Percentiles rank a stretch among this genome's conserved stretches.
Conservation (phyloP, 2,329 filamentous ascomycete species). For the Aspergillus floridensis region DNA sequence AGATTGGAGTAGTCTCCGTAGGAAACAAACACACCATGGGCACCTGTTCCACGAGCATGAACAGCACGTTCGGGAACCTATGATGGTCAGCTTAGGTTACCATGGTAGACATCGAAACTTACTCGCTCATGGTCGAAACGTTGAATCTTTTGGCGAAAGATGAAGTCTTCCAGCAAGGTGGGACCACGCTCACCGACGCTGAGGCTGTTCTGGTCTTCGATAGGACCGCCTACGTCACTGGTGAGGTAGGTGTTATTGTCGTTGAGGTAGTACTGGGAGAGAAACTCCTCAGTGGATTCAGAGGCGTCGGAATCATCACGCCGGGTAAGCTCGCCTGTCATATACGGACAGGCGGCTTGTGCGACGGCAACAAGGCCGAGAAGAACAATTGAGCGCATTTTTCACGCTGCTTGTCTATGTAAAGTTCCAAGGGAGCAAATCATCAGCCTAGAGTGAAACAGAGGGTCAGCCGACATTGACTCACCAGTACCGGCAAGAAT, state of each 20-base stretch:
- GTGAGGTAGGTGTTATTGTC: constrained; percentile 59
- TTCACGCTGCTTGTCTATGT: not conserved
- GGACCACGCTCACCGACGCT: constrained; percentile 66
- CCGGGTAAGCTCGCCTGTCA: constrained; percentile 33
- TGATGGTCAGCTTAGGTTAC: constrained; percentile 3
- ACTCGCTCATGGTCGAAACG: constrained; percentile 70
- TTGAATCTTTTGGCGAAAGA: constrained; percentile 69
- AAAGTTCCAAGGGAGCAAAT: not conserved
- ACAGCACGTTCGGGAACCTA: constrained; percentile 64
- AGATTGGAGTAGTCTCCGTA: constrained; percentile 66
- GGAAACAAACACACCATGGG: constrained; percentile 68
- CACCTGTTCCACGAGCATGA: constrained; percentile 66
- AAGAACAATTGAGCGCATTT: constrained; percentile 28
- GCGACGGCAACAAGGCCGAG: constrained; percentile 34
- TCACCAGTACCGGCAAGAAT: not conserved
- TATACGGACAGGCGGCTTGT: constrained; percentile 42
- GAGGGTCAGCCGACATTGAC: not conserved
- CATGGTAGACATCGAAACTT: constrained; percentile 20
- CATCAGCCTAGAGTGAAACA: not conserved
- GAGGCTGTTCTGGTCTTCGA: constrained; percentile 65
- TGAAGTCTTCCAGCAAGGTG: constrained; percentile 69
- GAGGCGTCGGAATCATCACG: constrained; percentile 28
- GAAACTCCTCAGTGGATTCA: constrained; percentile 37
- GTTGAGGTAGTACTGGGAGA: constrained; percentile 49
- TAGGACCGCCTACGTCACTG: constrained; percentile 66